phyloP scores from a whole-genome alignment of 2,329 filamentous ascomycete genomes.

The Fusarium incarnatum region DNA sequence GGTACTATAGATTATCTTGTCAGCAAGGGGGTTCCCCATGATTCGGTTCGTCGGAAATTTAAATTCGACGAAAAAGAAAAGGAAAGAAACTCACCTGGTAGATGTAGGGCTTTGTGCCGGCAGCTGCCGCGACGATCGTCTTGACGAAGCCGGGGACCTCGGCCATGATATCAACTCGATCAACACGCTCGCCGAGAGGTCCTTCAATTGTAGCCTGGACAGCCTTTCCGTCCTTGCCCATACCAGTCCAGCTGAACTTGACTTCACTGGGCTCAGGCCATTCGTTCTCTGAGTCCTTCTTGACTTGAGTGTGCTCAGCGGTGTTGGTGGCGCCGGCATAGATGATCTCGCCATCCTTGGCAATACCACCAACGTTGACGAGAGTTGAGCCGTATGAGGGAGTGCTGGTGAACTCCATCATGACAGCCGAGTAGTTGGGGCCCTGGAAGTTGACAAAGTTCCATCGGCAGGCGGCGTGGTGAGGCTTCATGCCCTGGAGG shows the following conservation, averaged over 20 bases:
- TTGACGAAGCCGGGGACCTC: constrained; percentile 97
- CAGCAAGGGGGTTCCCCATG: constrained; percentile 23
- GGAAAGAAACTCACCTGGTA: constrained; percentile 76
- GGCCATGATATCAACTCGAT: constrained; percentile 92
- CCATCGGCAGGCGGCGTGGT: constrained; percentile 92
- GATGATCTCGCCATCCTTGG: constrained; percentile 83
- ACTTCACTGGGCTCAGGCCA: constrained; percentile 88
- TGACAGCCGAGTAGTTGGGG: constrained; percentile 83
- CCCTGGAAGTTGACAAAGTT: constrained; percentile 95
- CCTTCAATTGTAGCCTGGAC: constrained; percentile 78
- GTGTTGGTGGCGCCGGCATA: constrained; percentile 74
- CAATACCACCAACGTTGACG: constrained; percentile 85
- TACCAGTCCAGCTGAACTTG: constrained; percentile 83
- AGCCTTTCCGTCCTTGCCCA: constrained; percentile 78
- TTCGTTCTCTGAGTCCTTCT: constrained; percentile 79
- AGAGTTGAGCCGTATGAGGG: constrained; percentile 88
- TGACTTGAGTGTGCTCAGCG: constrained; percentile 75
- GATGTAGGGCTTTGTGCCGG: constrained; percentile 95
- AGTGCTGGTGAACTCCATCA: constrained; percentile 98
- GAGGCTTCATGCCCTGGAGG: constrained; percentile 98
- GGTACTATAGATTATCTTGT: constrained; percentile 67
- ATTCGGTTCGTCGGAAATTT: constrained; percentile 11
- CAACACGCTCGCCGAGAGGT: constrained; percentile 74
- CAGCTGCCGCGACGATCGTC: constrained; percentile 87
- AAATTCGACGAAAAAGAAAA: constrained; percentile 32